Evolutionary conservation across 2,329 filamentous ascomycete genomes (phyloP).

Genomic region (Stagonosporopsis cucurbitacearum): DNA sequence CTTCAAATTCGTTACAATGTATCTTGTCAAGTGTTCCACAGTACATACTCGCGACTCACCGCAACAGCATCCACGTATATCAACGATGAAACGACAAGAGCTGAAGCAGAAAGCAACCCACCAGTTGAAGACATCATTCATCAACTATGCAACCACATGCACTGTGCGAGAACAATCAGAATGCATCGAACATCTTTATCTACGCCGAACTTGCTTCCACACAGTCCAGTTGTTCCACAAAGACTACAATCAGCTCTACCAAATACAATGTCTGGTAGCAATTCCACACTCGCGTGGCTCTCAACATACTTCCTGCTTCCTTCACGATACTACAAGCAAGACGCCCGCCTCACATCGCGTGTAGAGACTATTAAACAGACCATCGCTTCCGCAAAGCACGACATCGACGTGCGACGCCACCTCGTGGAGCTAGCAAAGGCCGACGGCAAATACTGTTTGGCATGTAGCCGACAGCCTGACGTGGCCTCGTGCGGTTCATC

Average conservation of each 20-base stretch:
- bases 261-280: background rate
- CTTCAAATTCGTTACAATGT: background rate
- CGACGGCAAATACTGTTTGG: background rate
- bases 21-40: background rate
- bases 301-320: background rate
- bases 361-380: background rate
- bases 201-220: background rate
- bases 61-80: background rate
- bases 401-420: constrained; percentile 1
- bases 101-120: background rate
- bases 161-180: background rate
- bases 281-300: background rate
- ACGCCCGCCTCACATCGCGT: background rate
- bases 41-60: background rate
- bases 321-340: background rate
- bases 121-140: background rate
- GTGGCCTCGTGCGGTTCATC: background rate
- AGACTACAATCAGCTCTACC: too few relatives aligned
- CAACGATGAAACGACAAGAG: background rate
- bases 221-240: background rate
- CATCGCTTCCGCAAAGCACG: background rate
- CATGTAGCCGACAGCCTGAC: background rate
- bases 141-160: background rate
- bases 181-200: background rate
- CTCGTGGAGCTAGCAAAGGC: background rate